These are phyloP conservation scores for Flagelloscypha sp. DNA, from an alignment of 768 basidiomycete genomes.

Conservation along the genomic window DNA sequence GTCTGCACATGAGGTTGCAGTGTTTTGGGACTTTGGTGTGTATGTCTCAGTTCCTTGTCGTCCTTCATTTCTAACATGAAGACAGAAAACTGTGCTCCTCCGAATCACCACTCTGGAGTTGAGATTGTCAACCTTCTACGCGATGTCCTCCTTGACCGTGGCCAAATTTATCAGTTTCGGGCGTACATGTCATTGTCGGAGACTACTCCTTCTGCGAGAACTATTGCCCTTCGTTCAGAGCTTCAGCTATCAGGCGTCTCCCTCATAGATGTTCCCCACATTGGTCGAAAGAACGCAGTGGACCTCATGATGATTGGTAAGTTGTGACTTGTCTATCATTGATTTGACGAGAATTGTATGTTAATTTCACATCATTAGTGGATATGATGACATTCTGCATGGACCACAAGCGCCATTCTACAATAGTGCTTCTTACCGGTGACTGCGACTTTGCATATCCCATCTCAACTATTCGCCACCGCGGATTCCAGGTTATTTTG, in stretches of 20 bases:
- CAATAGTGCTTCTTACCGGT: constrained; percentile 55
- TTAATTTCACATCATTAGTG: constrained; percentile 27
- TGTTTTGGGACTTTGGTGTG: constrained; percentile 25
- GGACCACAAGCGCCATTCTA: constrained; percentile 45
- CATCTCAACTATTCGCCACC: constrained; percentile 46
- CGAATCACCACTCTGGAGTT: constrained; percentile 34
- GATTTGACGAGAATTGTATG: constrained; percentile 19
- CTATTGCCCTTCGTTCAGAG: constrained; percentile 31
- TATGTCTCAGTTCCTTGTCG: neutral
- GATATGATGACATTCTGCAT: constrained; percentile 64
- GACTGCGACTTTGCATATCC: constrained; percentile 63
- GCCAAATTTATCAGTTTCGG: constrained; percentile 43
- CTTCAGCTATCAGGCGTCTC: constrained; percentile 42
- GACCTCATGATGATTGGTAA: constrained; percentile 41
- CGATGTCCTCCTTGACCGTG: constrained; percentile 39
- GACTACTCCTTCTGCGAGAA: constrained; percentile 21
- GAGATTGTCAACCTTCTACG: constrained; percentile 38
- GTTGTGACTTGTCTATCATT: constrained; percentile 4
- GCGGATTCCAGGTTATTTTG: constrained; percentile 44
- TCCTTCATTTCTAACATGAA: neutral
- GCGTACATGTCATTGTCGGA: constrained; percentile 46
- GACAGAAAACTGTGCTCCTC: constrained; percentile 34
- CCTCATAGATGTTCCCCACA: constrained; percentile 28
- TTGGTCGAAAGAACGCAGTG: constrained; percentile 31
- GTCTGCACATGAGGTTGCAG: constrained; percentile 12